Conservation (phyloP, 495 filamentous ascomycete species). For the Parathielavia appendiculata region DNA sequence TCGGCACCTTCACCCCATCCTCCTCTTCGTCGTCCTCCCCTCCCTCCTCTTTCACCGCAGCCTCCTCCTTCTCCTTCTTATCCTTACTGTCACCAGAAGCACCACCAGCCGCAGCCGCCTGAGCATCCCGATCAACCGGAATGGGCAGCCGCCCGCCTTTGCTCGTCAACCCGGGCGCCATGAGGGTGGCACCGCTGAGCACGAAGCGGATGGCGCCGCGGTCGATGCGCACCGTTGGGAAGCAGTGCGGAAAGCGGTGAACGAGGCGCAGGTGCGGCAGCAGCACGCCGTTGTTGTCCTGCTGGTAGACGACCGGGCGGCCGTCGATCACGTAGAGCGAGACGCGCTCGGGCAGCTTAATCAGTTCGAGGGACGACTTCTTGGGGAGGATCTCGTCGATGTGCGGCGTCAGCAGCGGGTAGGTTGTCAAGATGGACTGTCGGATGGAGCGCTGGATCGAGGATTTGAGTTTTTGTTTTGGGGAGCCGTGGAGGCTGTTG, state of each 20-base stretch:
- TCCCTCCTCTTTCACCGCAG: conserved; percentile 14
- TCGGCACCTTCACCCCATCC: conserved; percentile 39
- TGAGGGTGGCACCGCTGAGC: conserved; percentile 82
- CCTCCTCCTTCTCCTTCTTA: conserved; percentile 13
- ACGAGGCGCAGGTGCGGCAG: conserved; percentile 73
- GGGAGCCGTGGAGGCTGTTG: conserved; percentile 63
- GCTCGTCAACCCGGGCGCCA: conserved; percentile 88
- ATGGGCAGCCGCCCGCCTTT: conserved; percentile 67
- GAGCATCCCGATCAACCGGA: conserved; percentile 30
- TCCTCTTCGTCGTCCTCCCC: conserved; percentile 27
- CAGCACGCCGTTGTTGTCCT: conserved; percentile 65
- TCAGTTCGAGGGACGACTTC: conserved; percentile 83
- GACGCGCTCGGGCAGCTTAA: conserved; percentile 88
- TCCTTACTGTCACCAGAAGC: conserved; percentile 10
- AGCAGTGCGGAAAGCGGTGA: conserved; percentile 64
- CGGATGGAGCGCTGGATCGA: conserved; percentile 85
- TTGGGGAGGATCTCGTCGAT: conserved; percentile 96
- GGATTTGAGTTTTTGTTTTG: conserved; percentile 95
- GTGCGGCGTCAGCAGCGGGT: conserved; percentile 77
- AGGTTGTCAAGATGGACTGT: conserved; percentile 71
- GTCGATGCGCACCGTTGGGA: conserved; percentile 69
- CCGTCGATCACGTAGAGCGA: conserved; percentile 77
- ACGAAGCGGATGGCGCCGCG: conserved; percentile 97
- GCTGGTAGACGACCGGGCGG: conserved; percentile 84
- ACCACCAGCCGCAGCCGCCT: conserved; percentile 53